Conservation (phyloP, 306 rosid species). For the Sindora glabra region DNA sequence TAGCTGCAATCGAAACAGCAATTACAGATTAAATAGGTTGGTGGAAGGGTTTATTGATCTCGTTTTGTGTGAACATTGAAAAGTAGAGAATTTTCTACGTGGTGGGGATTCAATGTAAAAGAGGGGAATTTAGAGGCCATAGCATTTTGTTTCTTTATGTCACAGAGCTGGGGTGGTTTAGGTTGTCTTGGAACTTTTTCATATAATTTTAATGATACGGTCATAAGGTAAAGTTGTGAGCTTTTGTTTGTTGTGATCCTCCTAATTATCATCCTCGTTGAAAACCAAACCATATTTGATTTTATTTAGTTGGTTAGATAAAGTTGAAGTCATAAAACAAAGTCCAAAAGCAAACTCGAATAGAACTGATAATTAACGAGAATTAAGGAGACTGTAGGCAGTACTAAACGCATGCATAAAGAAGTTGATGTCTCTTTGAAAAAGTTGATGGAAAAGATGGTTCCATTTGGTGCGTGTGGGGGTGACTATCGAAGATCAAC, state of each 20-base stretch:
- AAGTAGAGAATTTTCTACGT: constrained; percentile 15
- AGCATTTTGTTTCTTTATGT: background rate
- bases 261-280: background rate
- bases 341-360: background rate
- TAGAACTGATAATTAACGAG: background rate
- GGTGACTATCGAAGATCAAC: constrained; percentile 24
- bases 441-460: constrained; percentile 30
- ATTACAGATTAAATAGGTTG: too few species aligned
- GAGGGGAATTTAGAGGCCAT: constrained; percentile 3
- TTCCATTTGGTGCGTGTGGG: constrained; percentile 24
- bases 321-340: background rate
- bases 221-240: background rate
- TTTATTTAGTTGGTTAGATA: background rate
- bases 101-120: constrained; percentile 16
- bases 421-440: background rate
- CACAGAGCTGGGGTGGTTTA: constrained; percentile 25
- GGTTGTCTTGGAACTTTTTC: constrained; percentile 13
- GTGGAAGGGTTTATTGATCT: constrained; percentile 2
- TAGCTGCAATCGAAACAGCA: too few species aligned
- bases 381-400: background rate
- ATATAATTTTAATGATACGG: constrained; percentile 9
- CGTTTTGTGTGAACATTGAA: constrained; percentile 7
- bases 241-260: background rate
- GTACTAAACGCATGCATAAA: constrained; percentile 17
- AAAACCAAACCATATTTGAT: background rate